These are phyloP conservation scores for Excoecaria agallocha DNA, from an alignment of 345 rosid species.

Conservation along the genomic window DNA sequence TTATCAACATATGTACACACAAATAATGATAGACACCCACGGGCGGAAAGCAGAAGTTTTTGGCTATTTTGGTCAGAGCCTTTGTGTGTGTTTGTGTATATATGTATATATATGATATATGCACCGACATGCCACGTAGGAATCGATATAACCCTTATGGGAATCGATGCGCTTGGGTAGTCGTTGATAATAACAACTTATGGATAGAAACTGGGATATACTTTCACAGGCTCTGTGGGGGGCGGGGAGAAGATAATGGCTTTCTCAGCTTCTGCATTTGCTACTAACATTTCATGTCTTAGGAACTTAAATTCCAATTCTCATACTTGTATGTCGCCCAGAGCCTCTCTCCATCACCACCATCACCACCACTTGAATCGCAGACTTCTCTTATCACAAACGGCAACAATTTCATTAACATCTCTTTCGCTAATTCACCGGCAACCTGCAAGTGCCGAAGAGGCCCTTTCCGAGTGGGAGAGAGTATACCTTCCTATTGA, in stretches of 20 bases:
- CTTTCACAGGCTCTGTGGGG: too few relatives aligned
- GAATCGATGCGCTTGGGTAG: too few relatives aligned
- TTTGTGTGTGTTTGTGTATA: too few relatives aligned
- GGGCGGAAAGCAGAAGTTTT: too few relatives aligned
- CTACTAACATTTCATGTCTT: constrained; percentile 26
- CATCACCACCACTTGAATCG: constrained; percentile 29
- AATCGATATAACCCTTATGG: too few relatives aligned
- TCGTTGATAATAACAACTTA: too few relatives aligned
- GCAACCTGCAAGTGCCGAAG: constrained; percentile 43
- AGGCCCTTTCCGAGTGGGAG: constrained; percentile 74
- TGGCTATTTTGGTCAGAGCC: too few relatives aligned
- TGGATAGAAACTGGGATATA: too few relatives aligned
- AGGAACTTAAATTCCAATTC: constrained; percentile 8
- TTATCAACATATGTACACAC: too few relatives aligned
- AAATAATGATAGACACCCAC: too few relatives aligned
- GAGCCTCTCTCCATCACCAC: constrained; percentile 35
- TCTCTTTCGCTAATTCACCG: constrained; percentile 31
- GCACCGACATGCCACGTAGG: too few relatives aligned
- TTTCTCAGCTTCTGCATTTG: constrained; percentile 21
- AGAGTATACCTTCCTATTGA: constrained; percentile 68
- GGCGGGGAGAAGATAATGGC: constrained; percentile 15
- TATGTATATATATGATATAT: too few relatives aligned
- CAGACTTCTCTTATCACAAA: constrained; percentile 48
- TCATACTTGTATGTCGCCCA: constrained; percentile 9
- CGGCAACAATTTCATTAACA: constrained; percentile 44